Base-by-base conservation (phyloP, 352 stramenopile species). In the Phytopythium helicoides region DNA sequence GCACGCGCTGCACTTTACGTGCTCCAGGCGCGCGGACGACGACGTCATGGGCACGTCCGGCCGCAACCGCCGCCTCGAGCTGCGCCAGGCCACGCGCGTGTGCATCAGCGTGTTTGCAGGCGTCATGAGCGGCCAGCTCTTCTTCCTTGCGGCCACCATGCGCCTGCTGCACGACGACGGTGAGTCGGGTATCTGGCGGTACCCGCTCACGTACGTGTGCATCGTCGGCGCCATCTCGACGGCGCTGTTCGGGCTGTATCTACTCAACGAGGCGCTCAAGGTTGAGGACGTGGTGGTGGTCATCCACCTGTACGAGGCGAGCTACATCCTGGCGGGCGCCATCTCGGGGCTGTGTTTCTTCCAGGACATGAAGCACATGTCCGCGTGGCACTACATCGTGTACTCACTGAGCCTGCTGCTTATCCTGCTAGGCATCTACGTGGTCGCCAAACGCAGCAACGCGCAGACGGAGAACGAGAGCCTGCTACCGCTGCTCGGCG, bases 321-420 rank as follows among this genome's bases (percentile, higher is more conserved):
- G 76, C 54, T 87, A 91, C 60, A 89, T 93, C 55, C 61, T 89
- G 52, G 47, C 72, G 7, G 82, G 82, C 9, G 82, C 82, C 1
- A 71, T 93, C 59, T 93, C 82, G 1, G 82, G 82, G 0, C 61
- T 93, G 10, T 89, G 80, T 50, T 91, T 93, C 62, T 93, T 93
- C 54, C 66, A 71, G 21, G 82, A 93, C 58, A 91, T 93, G 82
- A 72, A 73, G 11, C 50, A 80, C 44, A 48, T 91, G 31, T 62
- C 65, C 23, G 49, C 65, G 7, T 89, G 80, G 79, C 79, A 88
- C 51, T 90, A 86, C 56, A 65, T 86, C 25, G 64, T 90, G 9
- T 92, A 92, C 39, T 83, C 76, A 11, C 58, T 89, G 3, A 89
- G 82, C 53, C 63, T 92, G 19, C 46, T 70, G 54, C 53, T 87